phyloP scores from a whole-genome alignment of 2,329 filamentous ascomycete genomes.

The Apiospora aurea region DNA sequence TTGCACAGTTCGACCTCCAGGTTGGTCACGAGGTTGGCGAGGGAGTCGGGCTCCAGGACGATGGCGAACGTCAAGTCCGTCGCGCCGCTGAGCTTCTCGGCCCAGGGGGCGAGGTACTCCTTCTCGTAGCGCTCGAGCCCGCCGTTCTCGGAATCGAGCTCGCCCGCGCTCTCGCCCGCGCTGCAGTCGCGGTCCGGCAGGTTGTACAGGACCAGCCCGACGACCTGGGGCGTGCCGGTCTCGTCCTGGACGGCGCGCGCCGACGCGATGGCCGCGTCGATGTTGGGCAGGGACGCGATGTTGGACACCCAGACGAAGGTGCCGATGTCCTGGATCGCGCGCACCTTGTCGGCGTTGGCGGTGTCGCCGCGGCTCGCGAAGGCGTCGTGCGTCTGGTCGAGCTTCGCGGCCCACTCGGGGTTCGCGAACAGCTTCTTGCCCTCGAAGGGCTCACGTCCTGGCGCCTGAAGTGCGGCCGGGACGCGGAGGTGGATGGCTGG shows the following conservation, averaged over 20 bases:
- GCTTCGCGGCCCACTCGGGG: slow-evolving; percentile 50
- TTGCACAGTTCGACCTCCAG: slow-evolving; percentile 57
- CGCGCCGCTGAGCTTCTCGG: slow-evolving; percentile 51
- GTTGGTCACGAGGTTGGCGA: slow-evolving; percentile 67
- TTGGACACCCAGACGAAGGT: slow-evolving; percentile 54
- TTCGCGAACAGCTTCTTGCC: slow-evolving; percentile 57
- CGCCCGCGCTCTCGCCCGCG: slow-evolving; percentile 65
- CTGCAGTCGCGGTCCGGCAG: slow-evolving; percentile 67
- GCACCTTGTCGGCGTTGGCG: slow-evolving; percentile 47
- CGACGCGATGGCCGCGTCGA: slow-evolving; percentile 54
- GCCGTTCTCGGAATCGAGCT: slow-evolving; percentile 53
- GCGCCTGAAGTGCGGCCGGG: slow-evolving; percentile 2
- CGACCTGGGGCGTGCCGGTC: slow-evolving; percentile 42
- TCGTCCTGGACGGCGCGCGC: slow-evolving; percentile 46
- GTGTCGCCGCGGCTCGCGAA: slow-evolving; percentile 46
- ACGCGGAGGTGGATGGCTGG: not conserved
- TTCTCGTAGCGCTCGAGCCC: slow-evolving; percentile 61
- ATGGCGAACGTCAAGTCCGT: slow-evolving; percentile 55
- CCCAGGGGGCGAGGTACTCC: slow-evolving; percentile 58
- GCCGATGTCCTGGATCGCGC: slow-evolving; percentile 47
- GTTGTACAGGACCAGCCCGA: slow-evolving; percentile 63
- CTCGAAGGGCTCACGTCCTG: slow-evolving; percentile 50
- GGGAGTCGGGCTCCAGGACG: slow-evolving; percentile 63
- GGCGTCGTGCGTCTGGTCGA: slow-evolving; percentile 46
- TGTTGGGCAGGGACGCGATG: slow-evolving; percentile 52